Evolutionary conservation across 306 rosid genomes (phyloP), one percentile per base, ranked within the genome.

Genomic region (Amphicarpaea edgeworthii): DNA sequence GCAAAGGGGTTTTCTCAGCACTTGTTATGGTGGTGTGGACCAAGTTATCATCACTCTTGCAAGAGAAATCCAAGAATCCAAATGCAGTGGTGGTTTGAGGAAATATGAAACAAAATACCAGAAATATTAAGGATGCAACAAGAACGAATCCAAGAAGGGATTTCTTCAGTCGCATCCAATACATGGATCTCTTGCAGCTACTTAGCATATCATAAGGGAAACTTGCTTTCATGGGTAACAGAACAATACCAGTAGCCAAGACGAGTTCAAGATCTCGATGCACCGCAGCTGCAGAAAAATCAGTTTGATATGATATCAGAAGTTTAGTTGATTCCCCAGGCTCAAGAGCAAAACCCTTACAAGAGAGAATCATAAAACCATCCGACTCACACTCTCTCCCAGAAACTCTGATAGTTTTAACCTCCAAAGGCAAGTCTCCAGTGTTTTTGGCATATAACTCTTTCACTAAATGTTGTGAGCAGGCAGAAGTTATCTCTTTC

Each of bases 241-340:
- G 86, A 71, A 89, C 77, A 81, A 89, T 87, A 77, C 97, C 98
- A 71, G 88, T 86, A 43, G 83, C 86, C 89, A 92, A 78, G 73
- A 81, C 87, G 64, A 95, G 83, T 81, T 95, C 98, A 72, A 95
- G 97, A 85, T 95, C 92, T 54, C 93, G 86, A 69, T 83, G 90
- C 69, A 92, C 86, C 78, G 80, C 74, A 37, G 87, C 77, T 26
- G 91, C 85, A 55, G 97, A 92, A 84, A 88, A 85, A 90, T 90
- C 95, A 0, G 87, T 85, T 79, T 89, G 92, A 84, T 92, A 90
- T 6, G 96, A 92, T 70, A 92, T 85, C 47, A 55, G 67, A 75
- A 82, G 76, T 72, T 82, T 77, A 43, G 73, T 58, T 4, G 85
- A 77, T 38, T 82, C 82, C 74, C 82, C 85, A 6, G 85, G 85